Base-by-base conservation (phyloP, 192 early-diverging fungal genomes). In the Backusella circina region DNA sequence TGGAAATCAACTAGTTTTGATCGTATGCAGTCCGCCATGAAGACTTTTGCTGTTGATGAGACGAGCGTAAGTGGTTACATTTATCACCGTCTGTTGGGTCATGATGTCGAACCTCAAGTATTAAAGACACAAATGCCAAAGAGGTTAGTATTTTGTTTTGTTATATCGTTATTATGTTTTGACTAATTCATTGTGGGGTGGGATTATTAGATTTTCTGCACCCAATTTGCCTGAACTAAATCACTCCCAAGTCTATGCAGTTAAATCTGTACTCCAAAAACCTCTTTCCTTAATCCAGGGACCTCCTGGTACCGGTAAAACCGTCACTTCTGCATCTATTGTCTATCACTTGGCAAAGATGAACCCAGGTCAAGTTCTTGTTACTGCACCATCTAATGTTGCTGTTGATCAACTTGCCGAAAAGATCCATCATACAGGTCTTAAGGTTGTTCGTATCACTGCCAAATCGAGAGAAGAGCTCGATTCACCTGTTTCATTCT, bases 1-100 rank as follows among this genome's bases (percentile, higher is more conserved):
- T 99, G 97, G 97, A 99, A 99, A 84, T 93, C 96, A 6, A 96
- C 94, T 4, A 94, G 95, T 18, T 99, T 97, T 84, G 97, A 99
- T 77, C 90, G 94, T 50, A 98, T 99, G 97, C 97, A 99, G 81
- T 84, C 89, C 67, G 96, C 98, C 0, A 92, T 99, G 93, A 95
- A 95, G 76, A 94, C 90, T 3, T 99, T 99, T 91, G 97, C 98
- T 5, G 91, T 97, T 13, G 95, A 98, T 82, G 95, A 98, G 77
- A 93, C 90, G 0, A 93, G 93, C 5, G 95, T 99, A 31, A 96
- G 94, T 84, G 94, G 94, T 31, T 97, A 98, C 79, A 93, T 99
- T 47, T 99, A 98, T 83, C 97, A 98, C 77, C 89, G 90, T 26
- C 82, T 99, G 21, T 79, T 99, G 5, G 98, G 98, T 76, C 98